phyloP scores from a whole-genome alignment of 768 basidiomycete genomes.

The Coprinopsis cinerea region DNA sequence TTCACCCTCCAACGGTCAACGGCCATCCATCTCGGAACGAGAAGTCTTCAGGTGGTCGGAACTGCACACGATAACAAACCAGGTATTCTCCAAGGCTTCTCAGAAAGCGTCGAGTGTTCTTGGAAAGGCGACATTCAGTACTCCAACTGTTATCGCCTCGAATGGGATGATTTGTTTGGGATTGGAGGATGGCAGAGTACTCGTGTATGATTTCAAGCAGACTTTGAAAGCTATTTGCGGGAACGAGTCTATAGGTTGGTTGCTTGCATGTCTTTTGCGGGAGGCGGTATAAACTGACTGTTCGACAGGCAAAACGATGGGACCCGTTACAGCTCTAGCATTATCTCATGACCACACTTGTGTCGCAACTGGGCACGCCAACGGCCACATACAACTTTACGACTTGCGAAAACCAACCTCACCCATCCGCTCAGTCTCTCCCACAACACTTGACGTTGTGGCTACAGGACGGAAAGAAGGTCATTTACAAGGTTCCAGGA shows the following conservation, averaged over 20 bases:
- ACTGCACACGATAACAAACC: slow-evolving; percentile 51
- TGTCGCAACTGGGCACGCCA: slow-evolving; percentile 80
- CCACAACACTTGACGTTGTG: slow-evolving; percentile 63
- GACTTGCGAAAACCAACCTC: slow-evolving; percentile 65
- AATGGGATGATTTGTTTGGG: slow-evolving; percentile 90
- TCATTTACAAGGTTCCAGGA: slow-evolving; percentile 73
- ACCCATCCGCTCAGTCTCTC: slow-evolving; percentile 65
- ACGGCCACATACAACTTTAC: slow-evolving; percentile 82
- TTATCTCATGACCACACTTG: slow-evolving; percentile 93
- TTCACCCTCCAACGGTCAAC: slow-evolving; percentile 16
- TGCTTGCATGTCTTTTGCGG: slow-evolving; percentile 1
- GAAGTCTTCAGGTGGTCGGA: slow-evolving; percentile 77
- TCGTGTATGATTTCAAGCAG: slow-evolving; percentile 90
- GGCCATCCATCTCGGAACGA: slow-evolving; percentile 11
- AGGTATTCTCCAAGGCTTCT: slow-evolving; percentile 47
- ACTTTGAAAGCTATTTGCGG: slow-evolving; percentile 77
- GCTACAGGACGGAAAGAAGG: slow-evolving; percentile 80
- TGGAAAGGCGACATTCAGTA: slow-evolving; percentile 51
- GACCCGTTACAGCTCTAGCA: slow-evolving; percentile 82
- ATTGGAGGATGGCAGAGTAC: slow-evolving; percentile 68
- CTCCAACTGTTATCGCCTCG: slow-evolving; percentile 76
- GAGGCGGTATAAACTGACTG: slow-evolving; percentile 9
- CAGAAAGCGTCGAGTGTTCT: slow-evolving; percentile 60
- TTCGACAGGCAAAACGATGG: slow-evolving; percentile 47
- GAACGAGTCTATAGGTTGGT: slow-evolving; percentile 54